Conservation (phyloP, 2,329 filamentous ascomycete species). For the Ceratocystis harringtonii region DNA sequence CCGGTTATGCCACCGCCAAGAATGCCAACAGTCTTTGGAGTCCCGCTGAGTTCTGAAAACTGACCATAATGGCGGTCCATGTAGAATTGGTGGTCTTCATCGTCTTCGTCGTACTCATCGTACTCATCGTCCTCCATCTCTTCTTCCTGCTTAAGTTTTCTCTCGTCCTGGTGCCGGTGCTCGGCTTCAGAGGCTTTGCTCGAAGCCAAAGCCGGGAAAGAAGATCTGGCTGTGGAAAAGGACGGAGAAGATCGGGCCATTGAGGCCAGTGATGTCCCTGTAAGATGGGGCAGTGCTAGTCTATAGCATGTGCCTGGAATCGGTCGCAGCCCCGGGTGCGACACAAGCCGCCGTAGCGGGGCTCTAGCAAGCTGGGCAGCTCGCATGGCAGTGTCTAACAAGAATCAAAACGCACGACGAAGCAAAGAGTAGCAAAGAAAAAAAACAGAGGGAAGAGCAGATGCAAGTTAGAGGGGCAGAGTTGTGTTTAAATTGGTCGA, state of each 20-base stretch:
- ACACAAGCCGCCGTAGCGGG: neutral
- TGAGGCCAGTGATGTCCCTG: neutral
- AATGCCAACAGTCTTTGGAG: slow-evolving; percentile 41
- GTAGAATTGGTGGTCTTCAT: neutral
- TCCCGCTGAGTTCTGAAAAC: neutral
- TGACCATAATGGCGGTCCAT: no score
- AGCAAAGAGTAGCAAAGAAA: neutral
- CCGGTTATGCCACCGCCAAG: slow-evolving; percentile 75
- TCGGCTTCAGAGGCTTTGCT: neutral
- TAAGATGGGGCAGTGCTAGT: neutral
- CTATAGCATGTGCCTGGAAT: neutral
- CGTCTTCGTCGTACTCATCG: slow-evolving; percentile 1
- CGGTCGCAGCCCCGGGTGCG: neutral
- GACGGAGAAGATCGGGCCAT: neutral
- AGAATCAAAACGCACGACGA: neutral
- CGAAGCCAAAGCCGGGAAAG: neutral
- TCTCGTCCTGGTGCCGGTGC: neutral
- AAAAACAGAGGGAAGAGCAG: neutral
- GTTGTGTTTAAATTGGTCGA: neutral
- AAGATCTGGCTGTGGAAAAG: neutral
- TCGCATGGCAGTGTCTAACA: neutral
- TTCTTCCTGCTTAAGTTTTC: neutral
- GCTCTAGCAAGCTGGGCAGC: slow-evolving; percentile 4
- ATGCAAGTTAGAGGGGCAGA: neutral
- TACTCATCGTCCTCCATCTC: neutral